Evolutionary conservation across 1,284 basidiomycete species (phyloP), one percentile per base, ranked within the genome.

Genomic region (Ceratobasidium sp.): DNA sequence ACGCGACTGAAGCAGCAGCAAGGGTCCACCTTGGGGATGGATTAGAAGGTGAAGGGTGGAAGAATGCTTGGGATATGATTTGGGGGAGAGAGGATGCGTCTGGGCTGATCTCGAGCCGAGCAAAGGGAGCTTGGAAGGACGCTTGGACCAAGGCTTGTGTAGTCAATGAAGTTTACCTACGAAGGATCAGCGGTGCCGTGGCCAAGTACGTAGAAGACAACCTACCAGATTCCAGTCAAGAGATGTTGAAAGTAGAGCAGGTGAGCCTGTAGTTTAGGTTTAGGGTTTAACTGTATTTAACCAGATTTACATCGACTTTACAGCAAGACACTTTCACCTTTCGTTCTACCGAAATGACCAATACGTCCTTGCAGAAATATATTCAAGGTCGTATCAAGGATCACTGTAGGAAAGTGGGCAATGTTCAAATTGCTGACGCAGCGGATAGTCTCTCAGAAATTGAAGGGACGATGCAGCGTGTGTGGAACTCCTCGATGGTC

Each of bases 101-200:
- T 8, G 41, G 37, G 5, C 39, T 63, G 1, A 46, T 63, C 6
- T 63, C 61, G 27, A 24, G 2, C 29, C 61, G 61, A 2, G 61
- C 41, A 8, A 63, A 48, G 24, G 41, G 22, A 22, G 61, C 61
- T 14, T 63, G 61, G 61, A 43, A 46, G 43, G 61, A 63, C 19
- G 61, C 41, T 11, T 63, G 61, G 61, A 46, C 43, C 1, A 63
- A 63, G 27, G 61, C 41, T 29, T 63, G 43, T 22, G 19, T 46
- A 8, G 61, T 37, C 13, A 63, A 63, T 22, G 24, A 63, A 31
- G 11, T 16, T 2, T 63, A 29, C 29, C 39, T 46, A 19, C 39
- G 14, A 6, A 63, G 29, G 24, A 43, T 63, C 41, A 29, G 14
- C 41, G 9, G 9, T 8, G 22, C 22, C 16, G 41, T 46, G 14